A percentile compares a stretch with the other conserved stretches of the same genome.
These are phyloP conservation scores for Arthrobotrys sinensis DNA, from an alignment of 2,329 filamentous ascomycete species.

Conservation along the genomic window DNA sequence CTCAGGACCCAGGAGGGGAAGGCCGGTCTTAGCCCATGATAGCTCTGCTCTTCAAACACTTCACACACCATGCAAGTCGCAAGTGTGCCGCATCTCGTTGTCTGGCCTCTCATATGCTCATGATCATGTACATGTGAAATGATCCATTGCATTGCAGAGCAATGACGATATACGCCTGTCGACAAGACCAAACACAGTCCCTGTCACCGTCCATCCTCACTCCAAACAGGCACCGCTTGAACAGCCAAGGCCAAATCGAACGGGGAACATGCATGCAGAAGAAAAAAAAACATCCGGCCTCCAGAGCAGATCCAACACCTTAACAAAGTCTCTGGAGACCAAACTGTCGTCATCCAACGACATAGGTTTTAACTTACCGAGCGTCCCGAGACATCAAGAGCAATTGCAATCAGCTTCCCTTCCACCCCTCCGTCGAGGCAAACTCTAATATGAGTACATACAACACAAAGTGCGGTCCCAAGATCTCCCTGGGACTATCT, in stretches of 20 bases:
- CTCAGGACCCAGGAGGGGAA: no score
- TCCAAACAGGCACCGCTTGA: constrained; percentile 29
- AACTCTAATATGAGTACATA: constrained; percentile 51
- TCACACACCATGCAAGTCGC: no score
- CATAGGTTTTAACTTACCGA: constrained; percentile 38
- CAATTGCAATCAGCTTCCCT: background rate
- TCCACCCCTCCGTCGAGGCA: constrained; percentile 8
- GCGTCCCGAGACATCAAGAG: constrained; percentile 41
- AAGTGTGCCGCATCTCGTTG: constrained; percentile 10
- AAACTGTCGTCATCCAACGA: constrained; percentile 45
- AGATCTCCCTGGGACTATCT: background rate
- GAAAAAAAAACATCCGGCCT: background rate
- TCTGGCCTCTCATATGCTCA: background rate
- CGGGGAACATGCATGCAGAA: constrained; percentile 36
- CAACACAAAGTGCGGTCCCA: constrained; percentile 20
- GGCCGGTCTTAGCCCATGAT: no score
- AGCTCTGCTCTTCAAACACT: no score
- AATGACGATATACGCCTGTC: constrained; percentile 45
- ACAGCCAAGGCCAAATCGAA: constrained; percentile 24
- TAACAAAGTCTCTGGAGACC: background rate
- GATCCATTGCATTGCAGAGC: constrained; percentile 20
- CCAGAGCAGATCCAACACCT: constrained; percentile 7
- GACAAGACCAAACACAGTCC: constrained; percentile 20
- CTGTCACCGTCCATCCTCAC: constrained; percentile 16
- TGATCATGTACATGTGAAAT: constrained; percentile 44